phyloP scores from a whole-genome alignment of 1,284 basidiomycete species.

The Microstroma glucosiphilum region DNA sequence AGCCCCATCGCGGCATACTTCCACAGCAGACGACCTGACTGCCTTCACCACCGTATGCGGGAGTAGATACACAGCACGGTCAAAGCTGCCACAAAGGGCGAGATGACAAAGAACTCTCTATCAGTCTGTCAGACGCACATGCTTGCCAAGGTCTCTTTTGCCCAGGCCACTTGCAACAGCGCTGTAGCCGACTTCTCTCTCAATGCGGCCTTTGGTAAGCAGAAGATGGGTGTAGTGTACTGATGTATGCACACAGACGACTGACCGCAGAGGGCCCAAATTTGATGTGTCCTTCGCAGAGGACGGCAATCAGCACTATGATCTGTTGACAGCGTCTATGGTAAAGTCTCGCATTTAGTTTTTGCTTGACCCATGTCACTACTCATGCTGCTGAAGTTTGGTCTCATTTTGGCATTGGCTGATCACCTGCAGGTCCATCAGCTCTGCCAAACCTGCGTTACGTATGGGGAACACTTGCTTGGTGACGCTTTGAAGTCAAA shows the following conservation, averaged over 20 bases:
- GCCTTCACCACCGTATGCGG: neutral
- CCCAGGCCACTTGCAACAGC: neutral
- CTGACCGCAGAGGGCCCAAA: too few relatives aligned
- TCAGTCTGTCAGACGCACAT: neutral
- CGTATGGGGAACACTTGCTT: neutral
- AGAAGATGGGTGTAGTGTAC: too few relatives aligned
- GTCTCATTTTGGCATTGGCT: neutral
- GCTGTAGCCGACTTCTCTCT: too few relatives aligned
- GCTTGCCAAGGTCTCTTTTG: constrained; percentile 1
- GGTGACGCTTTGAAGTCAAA: neutral
- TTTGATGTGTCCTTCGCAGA: too few relatives aligned
- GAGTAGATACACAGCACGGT: neutral
- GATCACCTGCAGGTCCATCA: neutral
- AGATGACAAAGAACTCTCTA: too few relatives aligned
- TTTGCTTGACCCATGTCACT: too few relatives aligned
- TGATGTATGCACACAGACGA: too few relatives aligned
- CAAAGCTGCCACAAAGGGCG: neutral
- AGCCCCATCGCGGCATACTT: neutral
- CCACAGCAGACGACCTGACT: neutral
- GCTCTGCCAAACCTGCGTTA: neutral
- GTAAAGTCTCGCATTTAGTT: too few relatives aligned
- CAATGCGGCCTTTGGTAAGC: too few relatives aligned
- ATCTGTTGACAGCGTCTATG: too few relatives aligned
- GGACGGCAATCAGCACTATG: too few relatives aligned
- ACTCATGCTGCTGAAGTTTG: neutral